A percentile compares a stretch with the other conserved stretches of the same genome.
phyloP scores from a whole-genome alignment of 805 yeast genomes.

The Metschnikowia continentalis region DNA sequence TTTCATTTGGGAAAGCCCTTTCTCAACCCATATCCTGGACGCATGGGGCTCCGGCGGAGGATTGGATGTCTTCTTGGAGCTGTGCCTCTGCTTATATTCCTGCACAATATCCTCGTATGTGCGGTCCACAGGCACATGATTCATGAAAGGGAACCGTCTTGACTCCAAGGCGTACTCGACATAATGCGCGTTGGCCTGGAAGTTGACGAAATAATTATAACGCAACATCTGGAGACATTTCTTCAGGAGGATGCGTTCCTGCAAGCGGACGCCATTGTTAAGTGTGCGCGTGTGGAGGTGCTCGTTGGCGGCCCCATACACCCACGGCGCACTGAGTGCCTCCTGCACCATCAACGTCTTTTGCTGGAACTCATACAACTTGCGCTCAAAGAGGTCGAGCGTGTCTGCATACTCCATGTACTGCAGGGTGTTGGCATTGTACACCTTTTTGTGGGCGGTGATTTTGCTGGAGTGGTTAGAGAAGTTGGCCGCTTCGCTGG shows the following conservation, averaged over 20 bases:
- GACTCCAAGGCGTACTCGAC: not conserved
- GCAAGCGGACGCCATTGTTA: not conserved
- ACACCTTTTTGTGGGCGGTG: slow-evolving; percentile 5
- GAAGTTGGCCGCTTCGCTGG: not conserved
- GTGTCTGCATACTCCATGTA: slow-evolving; percentile 5
- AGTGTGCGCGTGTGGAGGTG: not conserved
- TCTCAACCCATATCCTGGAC: not conserved
- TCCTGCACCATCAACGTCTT: slow-evolving; percentile 4
- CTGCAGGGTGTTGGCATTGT: slow-evolving; percentile 6
- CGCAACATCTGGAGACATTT: slow-evolving; percentile 7
- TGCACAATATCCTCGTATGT: not conserved
- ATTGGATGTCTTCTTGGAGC: not conserved
- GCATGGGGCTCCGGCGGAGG: not conserved
- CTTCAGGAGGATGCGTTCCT: slow-evolving; percentile 3
- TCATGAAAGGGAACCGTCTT: not conserved
- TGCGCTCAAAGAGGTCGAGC: slow-evolving; percentile 7
- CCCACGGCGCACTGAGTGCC: not conserved
- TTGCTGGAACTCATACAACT: slow-evolving; percentile 5
- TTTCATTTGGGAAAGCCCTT: not conserved
- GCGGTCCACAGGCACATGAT: not conserved
- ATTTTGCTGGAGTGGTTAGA: not conserved
- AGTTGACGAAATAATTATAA: slow-evolving; percentile 9
- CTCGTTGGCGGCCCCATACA: slow-evolving; percentile 2
- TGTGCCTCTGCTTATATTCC: not conserved
- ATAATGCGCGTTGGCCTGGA: slow-evolving; percentile 5